Evolutionary conservation across 78 protist species (phyloP), one percentile per base, ranked within the genome.

Genomic region (Dictyostelium purpureum): DNA sequence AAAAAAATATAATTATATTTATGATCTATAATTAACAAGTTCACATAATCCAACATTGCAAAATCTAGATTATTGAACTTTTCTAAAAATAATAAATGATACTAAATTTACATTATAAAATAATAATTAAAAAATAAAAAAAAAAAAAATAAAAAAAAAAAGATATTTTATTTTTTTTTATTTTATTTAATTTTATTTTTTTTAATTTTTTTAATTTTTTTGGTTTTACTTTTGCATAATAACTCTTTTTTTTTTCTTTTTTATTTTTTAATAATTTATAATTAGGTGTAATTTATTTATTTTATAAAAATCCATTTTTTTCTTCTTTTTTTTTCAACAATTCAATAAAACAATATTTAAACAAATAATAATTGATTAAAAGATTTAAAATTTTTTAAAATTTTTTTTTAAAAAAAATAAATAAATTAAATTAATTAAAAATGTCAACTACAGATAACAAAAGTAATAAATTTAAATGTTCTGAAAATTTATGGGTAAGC

Each of bases 401-500:
- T n/a, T n/a, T n/a, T n/a, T n/a, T n/a, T n/a, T n/a, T n/a, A n/a
- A n/a, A n/a, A n/a, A n/a, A n/a, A n/a, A n/a, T n/a, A n/a, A n/a
- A n/a, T n/a, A n/a, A n/a, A n/a, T n/a, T n/a, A n/a, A n/a, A n/a
- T n/a, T n/a, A n/a, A n/a, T n/a, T n/a, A n/a, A n/a, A n/a, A n/a
- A 26, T 59, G 11, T 19, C 71, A 4, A 63, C 12, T 63, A 33
- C 71, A 63, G 35, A 18, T n/a, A 28, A 28, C 21, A 26, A 28
- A 11, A 57, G 1, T 33, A 75, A 52, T 2, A 81, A 81, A 52
- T 69, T 35, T 38, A 81, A 81, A 52, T 83, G 52, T 21, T 52
- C 90, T 35, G 90, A 83, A 10, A 52, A 85, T 73, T 33, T 85
- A 59, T 85, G 92, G 89, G 89, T 81, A 80, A 37, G 51, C n/a